These are phyloP conservation scores for Sicyos edulis DNA, from an alignment of 306 rosid genomes.

Conservation along the genomic window DNA sequence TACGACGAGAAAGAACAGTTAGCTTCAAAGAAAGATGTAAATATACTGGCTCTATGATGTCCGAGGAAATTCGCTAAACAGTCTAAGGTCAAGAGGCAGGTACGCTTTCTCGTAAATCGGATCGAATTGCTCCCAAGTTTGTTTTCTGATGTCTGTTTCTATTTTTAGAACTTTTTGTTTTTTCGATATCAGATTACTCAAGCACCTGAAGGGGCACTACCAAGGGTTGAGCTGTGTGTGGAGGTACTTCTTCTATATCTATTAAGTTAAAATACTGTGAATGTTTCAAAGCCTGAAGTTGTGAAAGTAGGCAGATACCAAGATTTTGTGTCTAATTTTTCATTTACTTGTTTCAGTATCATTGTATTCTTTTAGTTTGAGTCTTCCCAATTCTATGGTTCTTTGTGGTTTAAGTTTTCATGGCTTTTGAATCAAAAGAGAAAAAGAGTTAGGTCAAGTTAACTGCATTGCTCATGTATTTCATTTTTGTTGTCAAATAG, in stretches of 20 bases:
- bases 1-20: slow-evolving; percentile 36
- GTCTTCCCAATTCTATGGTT: neutral
- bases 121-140: neutral
- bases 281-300: slow-evolving; percentile 1
- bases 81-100: slow-evolving; percentile 67
- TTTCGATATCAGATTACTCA: neutral
- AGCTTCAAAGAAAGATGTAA: slow-evolving; percentile 35
- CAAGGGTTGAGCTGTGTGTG: neutral
- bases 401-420: neutral
- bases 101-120: slow-evolving; percentile 26
- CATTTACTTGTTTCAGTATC: neutral
- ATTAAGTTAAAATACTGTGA: neutral
- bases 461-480: neutral
- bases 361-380: neutral
- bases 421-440: neutral
- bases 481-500: neutral
- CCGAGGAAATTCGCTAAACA: slow-evolving; percentile 36
- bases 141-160: neutral
- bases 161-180: neutral
- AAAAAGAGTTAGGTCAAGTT: neutral
- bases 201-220: neutral
- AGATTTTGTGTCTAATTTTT: neutral
- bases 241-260: slow-evolving; percentile 16
- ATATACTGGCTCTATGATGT: slow-evolving; percentile 39
- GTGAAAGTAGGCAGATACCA: neutral